Percentiles rank a stretch among this genome's conserved stretches.
Evolutionary conservation across 2,329 filamentous ascomycete species (phyloP).

Genomic region (Huntiella decipiens): DNA sequence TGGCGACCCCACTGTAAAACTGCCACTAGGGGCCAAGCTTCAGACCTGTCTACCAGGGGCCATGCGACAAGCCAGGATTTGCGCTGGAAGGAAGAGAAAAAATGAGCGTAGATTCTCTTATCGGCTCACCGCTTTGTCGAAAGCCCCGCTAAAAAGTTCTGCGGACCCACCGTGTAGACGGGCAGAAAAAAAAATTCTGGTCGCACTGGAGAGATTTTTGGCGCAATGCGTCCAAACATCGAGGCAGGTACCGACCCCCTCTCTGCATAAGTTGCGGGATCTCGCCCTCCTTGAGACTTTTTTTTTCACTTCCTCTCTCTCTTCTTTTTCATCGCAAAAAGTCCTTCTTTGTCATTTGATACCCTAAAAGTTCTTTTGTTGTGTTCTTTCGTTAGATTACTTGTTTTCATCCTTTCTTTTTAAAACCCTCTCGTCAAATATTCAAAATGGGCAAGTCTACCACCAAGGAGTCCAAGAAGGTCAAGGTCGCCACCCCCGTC

Average conservation of each 20-base stretch:
- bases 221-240: constrained; percentile 8
- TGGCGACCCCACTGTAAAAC: no score
- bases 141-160: constrained; percentile 12
- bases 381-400: constrained; percentile 9
- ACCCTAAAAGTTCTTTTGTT: constrained; percentile 11
- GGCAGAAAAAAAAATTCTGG: constrained; percentile 16
- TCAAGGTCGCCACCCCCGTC: constrained; percentile 24
- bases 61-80: no score
- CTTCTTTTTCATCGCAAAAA: not conserved
- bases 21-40: no score
- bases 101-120: not conserved
- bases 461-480: constrained; percentile 29
- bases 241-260: not conserved
- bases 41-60: no score
- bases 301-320: constrained; percentile 7
- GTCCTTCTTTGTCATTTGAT: constrained; percentile 12
- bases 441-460: constrained; percentile 44
- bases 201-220: not conserved
- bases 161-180: constrained; percentile 18
- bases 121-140: constrained; percentile 19
- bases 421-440: constrained; percentile 12
- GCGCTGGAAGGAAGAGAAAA: no score
- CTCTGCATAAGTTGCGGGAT: constrained; percentile 1
- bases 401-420: constrained; percentile 8
- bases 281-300: no score